Evolutionary conservation across 345 rosid species (phyloP).

Genomic region (Viola odorata): DNA sequence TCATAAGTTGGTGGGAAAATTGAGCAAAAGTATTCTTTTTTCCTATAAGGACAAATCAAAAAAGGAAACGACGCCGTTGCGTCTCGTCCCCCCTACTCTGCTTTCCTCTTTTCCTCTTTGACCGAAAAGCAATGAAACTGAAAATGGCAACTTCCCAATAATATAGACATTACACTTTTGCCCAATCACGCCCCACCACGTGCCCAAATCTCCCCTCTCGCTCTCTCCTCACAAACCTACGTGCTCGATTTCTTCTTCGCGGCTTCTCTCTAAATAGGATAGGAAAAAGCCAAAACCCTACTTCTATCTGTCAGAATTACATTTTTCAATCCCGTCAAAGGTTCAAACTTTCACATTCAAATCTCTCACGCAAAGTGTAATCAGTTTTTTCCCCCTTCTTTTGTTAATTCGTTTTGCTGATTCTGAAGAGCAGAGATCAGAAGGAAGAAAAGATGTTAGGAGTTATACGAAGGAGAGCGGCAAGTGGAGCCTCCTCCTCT

Average conservation of each 20-base stretch:
- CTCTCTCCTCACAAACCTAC: not conserved
- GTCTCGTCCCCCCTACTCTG: too few species aligned
- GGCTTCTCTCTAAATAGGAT: not conserved
- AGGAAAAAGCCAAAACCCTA: not conserved
- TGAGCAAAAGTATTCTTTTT: not conserved
- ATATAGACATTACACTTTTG: not conserved
- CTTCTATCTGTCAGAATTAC: not conserved
- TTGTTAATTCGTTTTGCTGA: not conserved
- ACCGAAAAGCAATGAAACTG: too few species aligned
- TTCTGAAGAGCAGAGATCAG: slow-evolving; percentile 1
- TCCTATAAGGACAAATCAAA: not conserved
- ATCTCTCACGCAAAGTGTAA: not conserved
- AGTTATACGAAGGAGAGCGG: slow-evolving; percentile 13
- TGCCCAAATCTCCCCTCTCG: not conserved
- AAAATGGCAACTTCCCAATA: not conserved
- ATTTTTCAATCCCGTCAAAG: not conserved
- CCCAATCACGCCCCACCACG: not conserved
- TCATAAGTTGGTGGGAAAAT: too few species aligned
- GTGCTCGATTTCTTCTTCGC: not conserved
- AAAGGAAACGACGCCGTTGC: too few species aligned
- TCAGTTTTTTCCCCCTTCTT: not conserved
- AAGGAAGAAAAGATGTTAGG: slow-evolving; percentile 7
- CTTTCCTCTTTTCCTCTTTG: too few species aligned
- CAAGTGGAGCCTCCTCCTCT: slow-evolving; percentile 14
- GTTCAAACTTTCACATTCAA: not conserved